These are phyloP conservation scores for Coemansia sp. DNA, from an alignment of 192 early-diverging fungal species.

Conservation along the genomic window DNA sequence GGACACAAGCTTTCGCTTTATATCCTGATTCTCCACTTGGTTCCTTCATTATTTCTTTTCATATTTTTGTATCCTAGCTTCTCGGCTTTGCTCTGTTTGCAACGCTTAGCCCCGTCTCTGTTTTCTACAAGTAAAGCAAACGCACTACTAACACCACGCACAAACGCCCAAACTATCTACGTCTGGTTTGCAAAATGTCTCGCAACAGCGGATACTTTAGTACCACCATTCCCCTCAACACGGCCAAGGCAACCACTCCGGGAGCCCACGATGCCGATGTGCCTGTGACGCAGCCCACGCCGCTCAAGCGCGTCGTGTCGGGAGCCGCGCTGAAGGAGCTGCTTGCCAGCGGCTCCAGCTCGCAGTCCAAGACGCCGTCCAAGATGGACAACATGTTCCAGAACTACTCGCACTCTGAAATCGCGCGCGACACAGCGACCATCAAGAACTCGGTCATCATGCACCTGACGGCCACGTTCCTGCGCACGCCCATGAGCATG, in stretches of 20 bases:
- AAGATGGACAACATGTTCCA: slow-evolving; percentile 46
- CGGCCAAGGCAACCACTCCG: slow-evolving; percentile 51
- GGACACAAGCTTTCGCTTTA: slow-evolving; percentile 39
- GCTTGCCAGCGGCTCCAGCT: slow-evolving; percentile 40
- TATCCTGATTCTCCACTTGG: background rate
- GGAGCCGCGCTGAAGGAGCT: slow-evolving; percentile 53
- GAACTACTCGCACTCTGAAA: slow-evolving; percentile 50
- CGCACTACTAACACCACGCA: background rate
- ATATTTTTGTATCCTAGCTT: too few species aligned
- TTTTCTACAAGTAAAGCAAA: background rate
- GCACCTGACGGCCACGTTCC: slow-evolving; percentile 87
- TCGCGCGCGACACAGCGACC: slow-evolving; percentile 59
- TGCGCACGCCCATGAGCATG: slow-evolving; percentile 85
- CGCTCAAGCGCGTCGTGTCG: slow-evolving; percentile 53
- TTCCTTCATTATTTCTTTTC: background rate
- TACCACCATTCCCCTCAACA: slow-evolving; percentile 44
- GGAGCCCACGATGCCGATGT: slow-evolving; percentile 39
- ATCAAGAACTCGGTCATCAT: slow-evolving; percentile 85
- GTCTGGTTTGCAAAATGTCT: slow-evolving; percentile 8
- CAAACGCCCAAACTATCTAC: background rate
- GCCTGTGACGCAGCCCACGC: slow-evolving; percentile 33
- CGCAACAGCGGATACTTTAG: slow-evolving; percentile 49
- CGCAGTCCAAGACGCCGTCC: slow-evolving; percentile 47
- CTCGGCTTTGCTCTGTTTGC: background rate
- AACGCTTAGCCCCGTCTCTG: background rate